Evolutionary conservation across 148 eudicot species (phyloP), one percentile per base, ranked within the genome.

Genomic region (Fagopyrum tataricum): DNA sequence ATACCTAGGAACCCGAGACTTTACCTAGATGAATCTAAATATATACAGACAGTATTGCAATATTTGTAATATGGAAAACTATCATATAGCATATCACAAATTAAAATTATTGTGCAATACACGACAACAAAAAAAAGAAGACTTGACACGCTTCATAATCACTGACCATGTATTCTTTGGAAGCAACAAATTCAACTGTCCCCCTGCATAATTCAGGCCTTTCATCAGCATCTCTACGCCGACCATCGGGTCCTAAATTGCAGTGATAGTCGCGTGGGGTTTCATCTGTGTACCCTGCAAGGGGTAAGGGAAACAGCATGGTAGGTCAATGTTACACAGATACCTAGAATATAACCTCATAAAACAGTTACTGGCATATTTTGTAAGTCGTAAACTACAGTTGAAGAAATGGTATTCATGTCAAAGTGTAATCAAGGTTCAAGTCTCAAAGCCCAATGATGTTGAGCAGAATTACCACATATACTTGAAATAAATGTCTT

Each of bases 221-320:
- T 72, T 95, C 99, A 84, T 95, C 99, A 80, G 97, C 97, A 86
- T 95, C 97, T 85, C 97, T 85, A 69, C 99, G 97, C 76, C 96
- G 90, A 72, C 99, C 99, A 88, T 91, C 97, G 73, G 96, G 96
- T 47, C 88, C 97, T 78, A 91, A 80, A 81, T 95, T 91, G 87
- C 97, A 91, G 59, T 95, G 99, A 81, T 95, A 95, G 52, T 91
- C 99, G 72, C 97, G 90, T 23, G 99, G 99, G 49, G 97, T 95
- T 82, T 91, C 96, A 84, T 91, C 96, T 5, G 96, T 88, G 81
- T 83, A 85, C 73, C 98, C 98, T 95, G 88, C 78, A 84, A 85
- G 62, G 76, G 42, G 44, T 23, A 72, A 26, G 59, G 40, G 68
- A 13, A 37, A 52, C 40, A 17, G 43, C 55, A 40, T 58, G 43